Evolutionary conservation across 345 rosid species (phyloP).

Genomic region (Pelargonium nanum): DNA sequence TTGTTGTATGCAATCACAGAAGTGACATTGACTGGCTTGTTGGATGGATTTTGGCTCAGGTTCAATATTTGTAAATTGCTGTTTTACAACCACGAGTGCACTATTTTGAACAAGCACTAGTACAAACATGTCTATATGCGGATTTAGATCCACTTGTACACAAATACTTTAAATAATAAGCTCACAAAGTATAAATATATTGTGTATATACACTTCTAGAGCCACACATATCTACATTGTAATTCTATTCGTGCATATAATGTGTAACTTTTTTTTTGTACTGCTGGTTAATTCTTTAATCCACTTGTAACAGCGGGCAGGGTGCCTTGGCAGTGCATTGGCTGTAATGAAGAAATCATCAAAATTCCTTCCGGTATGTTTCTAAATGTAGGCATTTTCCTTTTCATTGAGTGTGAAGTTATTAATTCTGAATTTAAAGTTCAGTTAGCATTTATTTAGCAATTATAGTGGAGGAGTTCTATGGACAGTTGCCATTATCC

Average conservation of each 20-base stretch:
- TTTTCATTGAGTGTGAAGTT: neutral
- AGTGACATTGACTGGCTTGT: constrained; percentile 97
- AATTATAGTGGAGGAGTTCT: neutral
- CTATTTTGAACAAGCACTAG: neutral
- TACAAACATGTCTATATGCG: neutral
- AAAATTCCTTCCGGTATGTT: constrained; percentile 79
- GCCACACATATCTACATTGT: too few relatives aligned
- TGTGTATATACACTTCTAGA: neutral
- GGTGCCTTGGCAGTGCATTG: constrained; percentile 85
- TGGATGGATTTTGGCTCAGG: constrained; percentile 97
- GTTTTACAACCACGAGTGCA: constrained; percentile 1
- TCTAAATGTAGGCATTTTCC: constrained; percentile 2
- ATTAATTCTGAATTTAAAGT: constrained; percentile 4
- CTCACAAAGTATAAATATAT: neutral
- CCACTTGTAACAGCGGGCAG: constrained; percentile 57
- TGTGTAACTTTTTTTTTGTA: constrained; percentile 1
- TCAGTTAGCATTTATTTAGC: neutral
- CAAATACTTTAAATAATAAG: neutral
- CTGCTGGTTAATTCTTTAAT: constrained; percentile 13
- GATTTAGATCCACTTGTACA: neutral
- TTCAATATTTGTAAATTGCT: constrained; percentile 16
- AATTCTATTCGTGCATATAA: neutral
- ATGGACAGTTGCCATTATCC: neutral
- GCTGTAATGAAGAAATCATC: constrained; percentile 97
- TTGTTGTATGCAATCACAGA: constrained; percentile 68